These are phyloP conservation scores for Pilaira anomala DNA, from an alignment of 192 early-diverging fungal genomes.

Conservation along the genomic window DNA sequence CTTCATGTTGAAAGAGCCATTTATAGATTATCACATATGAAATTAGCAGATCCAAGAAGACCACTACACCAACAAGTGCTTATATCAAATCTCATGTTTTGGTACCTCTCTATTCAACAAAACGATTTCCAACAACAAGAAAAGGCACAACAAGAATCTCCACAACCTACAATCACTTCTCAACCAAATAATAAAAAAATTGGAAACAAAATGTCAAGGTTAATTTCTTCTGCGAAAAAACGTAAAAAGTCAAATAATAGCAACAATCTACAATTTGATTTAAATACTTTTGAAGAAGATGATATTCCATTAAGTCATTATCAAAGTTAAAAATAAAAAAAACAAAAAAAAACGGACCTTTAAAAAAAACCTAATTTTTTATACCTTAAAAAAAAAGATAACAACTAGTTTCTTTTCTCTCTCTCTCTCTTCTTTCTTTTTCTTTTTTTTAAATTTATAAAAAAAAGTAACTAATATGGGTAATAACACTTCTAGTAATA, in stretches of 20 bases:
- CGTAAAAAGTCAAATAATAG: background rate
- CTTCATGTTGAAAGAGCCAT: conserved; percentile 76
- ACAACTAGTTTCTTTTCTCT: background rate
- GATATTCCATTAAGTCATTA: conserved; percentile 21
- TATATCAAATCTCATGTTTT: conserved; percentile 81
- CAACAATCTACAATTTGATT: background rate
- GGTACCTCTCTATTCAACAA: conserved; percentile 69
- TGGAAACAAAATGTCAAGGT: conserved; percentile 4
- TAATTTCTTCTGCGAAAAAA: conserved; percentile 3
- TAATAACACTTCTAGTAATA: conserved; percentile 12
- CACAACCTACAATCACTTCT: background rate
- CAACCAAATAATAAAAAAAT: background rate
- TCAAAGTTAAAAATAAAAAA: conserved; percentile 3
- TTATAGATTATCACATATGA: conserved; percentile 71
- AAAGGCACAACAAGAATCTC: background rate
- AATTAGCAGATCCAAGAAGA: conserved; percentile 67
- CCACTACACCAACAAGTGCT: conserved; percentile 73
- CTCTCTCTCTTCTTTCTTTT: background rate
- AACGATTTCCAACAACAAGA: conserved; percentile 4
- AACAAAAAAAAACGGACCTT: background rate
- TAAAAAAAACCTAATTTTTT: background rate
- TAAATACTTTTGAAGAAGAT: conserved; percentile 12
- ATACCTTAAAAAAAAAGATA: too few species aligned
- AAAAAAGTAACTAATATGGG: conserved; percentile 1
- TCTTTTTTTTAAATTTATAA: background rate